Base-by-base conservation (phyloP, 305 asterid species). In the Fraxinus floribunda region DNA sequence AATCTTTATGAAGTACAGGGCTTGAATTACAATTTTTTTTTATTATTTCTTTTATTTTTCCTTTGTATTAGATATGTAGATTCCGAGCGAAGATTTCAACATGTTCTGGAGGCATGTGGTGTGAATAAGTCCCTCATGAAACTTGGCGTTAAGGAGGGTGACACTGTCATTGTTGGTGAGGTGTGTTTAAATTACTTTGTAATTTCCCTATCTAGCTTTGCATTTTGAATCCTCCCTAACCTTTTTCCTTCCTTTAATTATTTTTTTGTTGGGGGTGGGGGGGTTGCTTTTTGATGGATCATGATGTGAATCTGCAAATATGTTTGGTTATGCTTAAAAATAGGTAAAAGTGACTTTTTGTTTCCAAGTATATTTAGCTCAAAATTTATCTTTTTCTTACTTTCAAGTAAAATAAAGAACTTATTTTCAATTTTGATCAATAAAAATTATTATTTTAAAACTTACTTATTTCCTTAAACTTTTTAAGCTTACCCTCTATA, bases 141-240 rank as follows among this genome's bases (percentile, higher is more conserved):
- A 87, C 94, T 86, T 70, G 99, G 98, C 1, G 97, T 95, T 5
- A 95, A 93, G 88, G 99, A 95, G 81, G 97, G 97, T 1, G 97
- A 95, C 85, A 91, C 96, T 1, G 98, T 95, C 78, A 22, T 88
- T 22, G 91, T 95, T 82, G 97, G 98, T 80, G 97, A 89, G 89
- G 99, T 95, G 90, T 60, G 90, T 78, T 20, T 52, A 18, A 44
- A 26, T 52, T 80, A 44, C 55, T 34, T 62, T 46, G n/a, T 46
- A 22, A 57, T 20, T 73, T 83, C 62, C 8, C 24, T n/a, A 52
- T 13, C 52, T 64, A 38, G 70, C n/a, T 66, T 64, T 60, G 62
- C 76, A 66, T 68, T 60, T 34, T 7, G 20, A 49, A 70, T 55
- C 70, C 10, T 24, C 26, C 32, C 13, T 15, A 52, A 39, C 62